phyloP scores from a whole-genome alignment of 2,329 filamentous ascomycete genomes.

The Clarireedia hainanense region DNA sequence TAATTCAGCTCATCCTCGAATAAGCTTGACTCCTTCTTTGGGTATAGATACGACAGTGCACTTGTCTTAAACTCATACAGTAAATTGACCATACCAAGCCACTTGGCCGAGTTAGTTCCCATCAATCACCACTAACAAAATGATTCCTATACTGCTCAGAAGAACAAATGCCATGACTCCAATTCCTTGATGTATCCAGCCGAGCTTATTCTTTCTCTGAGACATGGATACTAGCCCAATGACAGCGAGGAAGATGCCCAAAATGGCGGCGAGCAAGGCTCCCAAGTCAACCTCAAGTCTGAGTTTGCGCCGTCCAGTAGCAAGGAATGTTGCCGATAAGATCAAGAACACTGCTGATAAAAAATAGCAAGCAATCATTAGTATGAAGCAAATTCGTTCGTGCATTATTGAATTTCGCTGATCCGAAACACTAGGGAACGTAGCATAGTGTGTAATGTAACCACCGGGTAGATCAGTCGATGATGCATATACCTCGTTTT shows the following conservation, averaged over 20 bases:
- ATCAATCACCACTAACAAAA: constrained; percentile 44
- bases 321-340: constrained; percentile 57
- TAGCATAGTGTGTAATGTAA: constrained; percentile 47
- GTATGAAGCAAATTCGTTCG: constrained; percentile 48
- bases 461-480: constrained; percentile 39
- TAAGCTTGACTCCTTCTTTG: too few species aligned
- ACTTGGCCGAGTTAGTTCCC: constrained; percentile 25
- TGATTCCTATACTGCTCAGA: constrained; percentile 42
- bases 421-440: constrained; percentile 43
- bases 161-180: constrained; percentile 37
- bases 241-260: constrained; percentile 57
- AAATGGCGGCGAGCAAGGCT: constrained; percentile 60
- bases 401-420: constrained; percentile 43
- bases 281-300: constrained; percentile 66
- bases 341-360: constrained; percentile 55
- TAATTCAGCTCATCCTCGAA: too few species aligned
- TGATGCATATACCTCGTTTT: constrained; percentile 44
- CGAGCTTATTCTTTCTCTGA: constrained; percentile 40
- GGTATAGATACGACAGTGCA: too few species aligned
- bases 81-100: too few species aligned
- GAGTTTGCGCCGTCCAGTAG: constrained; percentile 60
- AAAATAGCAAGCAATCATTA: constrained; percentile 45
- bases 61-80: too few species aligned
- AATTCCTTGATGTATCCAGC: constrained; percentile 36
- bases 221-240: constrained; percentile 52